Evolutionary conservation across 139 green algal genomes (phyloP).

Genomic region (Chlamydomonas eustigma): DNA sequence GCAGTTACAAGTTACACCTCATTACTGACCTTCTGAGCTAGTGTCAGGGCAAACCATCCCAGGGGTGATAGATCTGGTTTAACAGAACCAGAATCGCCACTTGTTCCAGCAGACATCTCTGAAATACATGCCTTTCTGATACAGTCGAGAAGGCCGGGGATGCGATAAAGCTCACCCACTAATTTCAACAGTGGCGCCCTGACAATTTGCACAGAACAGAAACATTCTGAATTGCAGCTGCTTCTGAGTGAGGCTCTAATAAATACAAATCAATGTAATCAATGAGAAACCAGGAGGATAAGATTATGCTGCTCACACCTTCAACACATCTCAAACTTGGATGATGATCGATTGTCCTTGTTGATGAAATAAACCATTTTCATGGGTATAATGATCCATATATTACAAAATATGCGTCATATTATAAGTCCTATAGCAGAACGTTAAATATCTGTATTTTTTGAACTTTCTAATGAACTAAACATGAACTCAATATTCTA

Average conservation of each 20-base stretch:
- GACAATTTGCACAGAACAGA: not conserved
- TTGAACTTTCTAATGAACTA: no score
- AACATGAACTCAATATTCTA: no score
- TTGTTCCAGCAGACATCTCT: not conserved
- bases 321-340: not conserved
- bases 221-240: not conserved
- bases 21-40: constrained; percentile 13
- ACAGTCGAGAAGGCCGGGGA: constrained; percentile 13
- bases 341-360: not conserved
- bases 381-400: not conserved
- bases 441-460: no score
- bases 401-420: no score
- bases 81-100: no score
- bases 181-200: constrained; percentile 23
- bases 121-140: constrained; percentile 4
- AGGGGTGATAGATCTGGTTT: constrained; percentile 18
- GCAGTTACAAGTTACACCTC: not conserved
- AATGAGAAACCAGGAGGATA: no score
- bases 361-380: not conserved
- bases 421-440: no score
- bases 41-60: constrained; percentile 28
- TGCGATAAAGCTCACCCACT: constrained; percentile 17
- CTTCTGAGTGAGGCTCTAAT: no score
- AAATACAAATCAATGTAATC: no score
- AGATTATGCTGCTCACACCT: no score